Percentiles rank a stretch among this genome's conserved stretches.
Evolutionary conservation across 345 rosid species (phyloP).

Genomic region (Eucalyptus melliodora): DNA sequence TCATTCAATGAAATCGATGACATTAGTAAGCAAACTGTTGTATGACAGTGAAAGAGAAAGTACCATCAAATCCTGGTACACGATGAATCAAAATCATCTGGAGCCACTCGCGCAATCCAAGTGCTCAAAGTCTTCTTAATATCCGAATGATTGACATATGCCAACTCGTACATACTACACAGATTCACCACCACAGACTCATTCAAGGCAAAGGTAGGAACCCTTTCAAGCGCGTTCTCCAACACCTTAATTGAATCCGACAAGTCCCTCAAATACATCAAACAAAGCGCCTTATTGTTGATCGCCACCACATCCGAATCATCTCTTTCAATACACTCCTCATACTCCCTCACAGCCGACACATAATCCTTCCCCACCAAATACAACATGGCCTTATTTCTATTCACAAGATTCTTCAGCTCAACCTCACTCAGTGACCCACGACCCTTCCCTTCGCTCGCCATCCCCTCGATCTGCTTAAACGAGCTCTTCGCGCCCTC

Average conservation of each 20-base stretch:
- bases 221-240: slow-evolving; percentile 83
- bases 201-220: slow-evolving; percentile 73
- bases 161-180: slow-evolving; percentile 98
- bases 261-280: slow-evolving; percentile 89
- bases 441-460: slow-evolving; percentile 20
- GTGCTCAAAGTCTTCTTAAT: slow-evolving; percentile 67
- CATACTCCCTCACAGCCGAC: slow-evolving; percentile 85
- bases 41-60: background rate
- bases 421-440: slow-evolving; percentile 13
- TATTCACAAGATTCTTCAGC: slow-evolving; percentile 61
- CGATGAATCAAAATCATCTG: slow-evolving; percentile 88
- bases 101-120: slow-evolving; percentile 89
- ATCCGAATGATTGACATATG: slow-evolving; percentile 84
- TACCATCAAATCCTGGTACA: slow-evolving; percentile 65
- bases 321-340: slow-evolving; percentile 87
- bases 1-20: background rate
- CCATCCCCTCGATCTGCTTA: slow-evolving; percentile 34
- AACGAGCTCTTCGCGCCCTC: slow-evolving; percentile 67
- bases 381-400: slow-evolving; percentile 80
- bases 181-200: slow-evolving; percentile 86
- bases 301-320: slow-evolving; percentile 56
- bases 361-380: slow-evolving; percentile 90
- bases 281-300: slow-evolving; percentile 78
- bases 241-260: slow-evolving; percentile 79
- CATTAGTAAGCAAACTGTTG: background rate